A percentile compares a stretch with the other conserved stretches of the same genome.
These are phyloP conservation scores for Penicillium cinerascens DNA, from an alignment of 495 filamentous ascomycete species.

Conservation along the genomic window DNA sequence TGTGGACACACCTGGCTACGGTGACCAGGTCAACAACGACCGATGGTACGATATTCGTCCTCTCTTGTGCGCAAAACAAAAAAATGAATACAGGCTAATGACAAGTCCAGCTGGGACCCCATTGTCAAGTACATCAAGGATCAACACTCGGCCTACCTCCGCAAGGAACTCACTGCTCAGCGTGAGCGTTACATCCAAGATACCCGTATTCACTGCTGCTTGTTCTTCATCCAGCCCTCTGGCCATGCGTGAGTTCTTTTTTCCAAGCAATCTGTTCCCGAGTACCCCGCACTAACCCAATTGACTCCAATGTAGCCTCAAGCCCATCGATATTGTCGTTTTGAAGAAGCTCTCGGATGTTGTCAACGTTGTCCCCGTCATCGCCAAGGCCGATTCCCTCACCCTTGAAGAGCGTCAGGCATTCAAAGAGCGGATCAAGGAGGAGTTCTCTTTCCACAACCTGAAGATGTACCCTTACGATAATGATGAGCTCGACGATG, in stretches of 20 bases:
- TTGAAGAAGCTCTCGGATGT: conserved; percentile 98
- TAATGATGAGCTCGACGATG: conserved; percentile 96
- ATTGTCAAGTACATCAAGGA: conserved; percentile 99
- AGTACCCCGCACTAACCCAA: background rate
- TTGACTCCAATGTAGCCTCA: conserved; percentile 49
- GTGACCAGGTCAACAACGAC: conserved; percentile 80
- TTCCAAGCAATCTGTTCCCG: background rate
- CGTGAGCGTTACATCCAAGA: conserved; percentile 99
- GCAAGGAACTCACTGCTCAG: conserved; percentile 99
- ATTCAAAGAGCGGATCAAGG: conserved; percentile 99
- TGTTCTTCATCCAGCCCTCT: conserved; percentile 99
- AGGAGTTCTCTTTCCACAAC: conserved; percentile 99
- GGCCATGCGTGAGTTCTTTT: conserved; percentile 71
- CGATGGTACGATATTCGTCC: conserved; percentile 53
- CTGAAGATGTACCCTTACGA: conserved; percentile 99
- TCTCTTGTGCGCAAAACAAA: background rate
- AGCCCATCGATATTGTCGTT: conserved; percentile 99
- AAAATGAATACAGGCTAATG: conserved; percentile 24
- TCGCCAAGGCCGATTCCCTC: conserved; percentile 95
- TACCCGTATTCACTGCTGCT: conserved; percentile 97
- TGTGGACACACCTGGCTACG: conserved; percentile 76
- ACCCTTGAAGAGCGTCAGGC: conserved; percentile 92
- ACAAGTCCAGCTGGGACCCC: conserved; percentile 64
- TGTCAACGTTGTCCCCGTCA: conserved; percentile 98
- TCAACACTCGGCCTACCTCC: conserved; percentile 98